A percentile compares a stretch with the other conserved stretches of the same genome.
Evolutionary conservation across 148 eudicot genomes (phyloP).

Genomic region (Silene conica): DNA sequence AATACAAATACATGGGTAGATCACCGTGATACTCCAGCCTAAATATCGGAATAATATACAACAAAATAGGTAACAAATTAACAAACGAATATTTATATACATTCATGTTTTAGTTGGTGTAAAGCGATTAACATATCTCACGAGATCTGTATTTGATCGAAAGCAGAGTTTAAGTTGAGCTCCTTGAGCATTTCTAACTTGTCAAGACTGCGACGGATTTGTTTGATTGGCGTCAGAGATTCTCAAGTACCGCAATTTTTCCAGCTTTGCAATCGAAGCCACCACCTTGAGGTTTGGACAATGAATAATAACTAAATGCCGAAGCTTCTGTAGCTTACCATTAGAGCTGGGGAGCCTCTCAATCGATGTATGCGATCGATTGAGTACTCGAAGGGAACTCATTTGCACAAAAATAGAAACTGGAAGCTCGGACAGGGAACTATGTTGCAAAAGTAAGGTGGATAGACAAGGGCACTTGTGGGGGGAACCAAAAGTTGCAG

Average conservation of each 20-base stretch:
- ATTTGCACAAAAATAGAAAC: constrained; percentile 17
- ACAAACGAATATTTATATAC: too few species aligned
- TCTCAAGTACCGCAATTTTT: constrained; percentile 9
- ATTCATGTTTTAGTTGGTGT: background rate
- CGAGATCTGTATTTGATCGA: background rate
- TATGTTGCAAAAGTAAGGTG: constrained; percentile 18
- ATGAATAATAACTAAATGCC: constrained; percentile 9
- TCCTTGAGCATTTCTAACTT: constrained; percentile 12
- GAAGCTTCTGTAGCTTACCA: constrained; percentile 18
- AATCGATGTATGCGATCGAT: constrained; percentile 14
- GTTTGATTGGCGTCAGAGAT: constrained; percentile 17
- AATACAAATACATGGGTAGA: too few species aligned
- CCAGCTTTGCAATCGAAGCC: constrained; percentile 8
- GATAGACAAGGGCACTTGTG: constrained; percentile 13
- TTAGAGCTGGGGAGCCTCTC: constrained; percentile 14
- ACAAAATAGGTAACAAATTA: too few species aligned
- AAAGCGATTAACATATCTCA: background rate
- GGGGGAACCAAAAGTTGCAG: background rate
- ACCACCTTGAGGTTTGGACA: constrained; percentile 2
- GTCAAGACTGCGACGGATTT: constrained; percentile 12
- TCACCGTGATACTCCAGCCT: too few species aligned
- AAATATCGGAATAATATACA: too few species aligned
- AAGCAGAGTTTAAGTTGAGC: constrained; percentile 9
- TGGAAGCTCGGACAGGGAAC: constrained; percentile 11
- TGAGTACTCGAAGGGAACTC: constrained; percentile 18